phyloP scores from a whole-genome alignment of 1,284 basidiomycete species.

The Rhodotorula sp. region DNA sequence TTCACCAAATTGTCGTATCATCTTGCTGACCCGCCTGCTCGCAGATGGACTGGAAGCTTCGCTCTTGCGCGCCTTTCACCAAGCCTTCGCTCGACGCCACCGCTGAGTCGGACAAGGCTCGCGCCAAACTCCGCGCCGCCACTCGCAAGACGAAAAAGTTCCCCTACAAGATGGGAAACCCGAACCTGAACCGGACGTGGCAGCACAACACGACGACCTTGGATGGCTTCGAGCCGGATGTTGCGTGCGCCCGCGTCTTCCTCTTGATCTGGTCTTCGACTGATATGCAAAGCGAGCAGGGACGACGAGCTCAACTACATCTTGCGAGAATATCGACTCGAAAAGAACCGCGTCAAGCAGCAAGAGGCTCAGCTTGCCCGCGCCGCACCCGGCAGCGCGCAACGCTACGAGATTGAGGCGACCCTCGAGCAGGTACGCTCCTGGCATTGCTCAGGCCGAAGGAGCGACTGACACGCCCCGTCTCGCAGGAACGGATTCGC shows the following conservation, averaged over 20 bases:
- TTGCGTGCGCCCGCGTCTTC: conserved; percentile 8
- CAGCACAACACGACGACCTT: conserved; percentile 23
- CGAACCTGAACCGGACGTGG: conserved; percentile 35
- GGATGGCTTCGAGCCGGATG: conserved; percentile 27
- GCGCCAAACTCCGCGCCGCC: conserved; percentile 17
- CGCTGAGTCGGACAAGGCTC: conserved; percentile 6
- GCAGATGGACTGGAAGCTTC: conserved; percentile 43
- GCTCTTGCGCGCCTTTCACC: conserved; percentile 37
- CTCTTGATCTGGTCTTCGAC: neutral
- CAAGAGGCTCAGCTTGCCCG: conserved; percentile 2
- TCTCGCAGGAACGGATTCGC: conserved; percentile 4
- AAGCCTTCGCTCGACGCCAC: conserved; percentile 12
- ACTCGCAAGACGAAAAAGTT: conserved; percentile 18
- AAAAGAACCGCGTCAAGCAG: conserved; percentile 1
- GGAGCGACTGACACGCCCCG: neutral
- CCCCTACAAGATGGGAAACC: conserved; percentile 37
- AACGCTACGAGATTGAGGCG: conserved; percentile 14
- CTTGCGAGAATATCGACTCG: conserved; percentile 7
- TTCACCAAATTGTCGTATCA: neutral
- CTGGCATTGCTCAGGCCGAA: neutral
- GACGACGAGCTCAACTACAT: conserved; percentile 5
- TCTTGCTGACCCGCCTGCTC: neutral
- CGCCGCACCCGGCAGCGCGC: conserved; percentile 6
- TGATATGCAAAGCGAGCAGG: neutral
- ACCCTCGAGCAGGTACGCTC: conserved; percentile 1